Evolutionary conservation across 2,329 filamentous ascomycete genomes (phyloP).

Genomic region (Tolypocladium amazonense): DNA sequence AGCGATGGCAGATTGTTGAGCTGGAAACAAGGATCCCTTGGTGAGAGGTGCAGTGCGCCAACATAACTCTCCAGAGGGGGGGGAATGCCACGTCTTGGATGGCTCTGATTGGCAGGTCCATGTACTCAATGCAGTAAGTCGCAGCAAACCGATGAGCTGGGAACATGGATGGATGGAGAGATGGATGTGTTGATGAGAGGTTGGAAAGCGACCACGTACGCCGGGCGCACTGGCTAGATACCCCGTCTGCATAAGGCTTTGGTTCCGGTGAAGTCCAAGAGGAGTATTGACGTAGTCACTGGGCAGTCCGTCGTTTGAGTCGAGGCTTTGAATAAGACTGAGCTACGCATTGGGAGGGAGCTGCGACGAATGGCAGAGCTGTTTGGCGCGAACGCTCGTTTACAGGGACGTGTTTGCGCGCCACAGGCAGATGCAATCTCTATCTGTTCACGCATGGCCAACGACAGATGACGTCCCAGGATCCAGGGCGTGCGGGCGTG

Average conservation of each 20-base stretch:
- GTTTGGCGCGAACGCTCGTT: neutral
- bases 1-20: neutral
- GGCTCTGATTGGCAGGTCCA: neutral
- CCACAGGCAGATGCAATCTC: neutral
- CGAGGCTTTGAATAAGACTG: neutral
- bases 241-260: neutral
- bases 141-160: neutral
- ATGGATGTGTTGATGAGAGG: neutral
- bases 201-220: neutral
- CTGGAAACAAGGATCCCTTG: neutral
- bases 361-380: neutral
- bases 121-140: neutral
- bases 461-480: neutral
- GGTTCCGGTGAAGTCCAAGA: neutral
- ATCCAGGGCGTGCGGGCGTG: neutral
- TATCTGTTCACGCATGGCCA: neutral
- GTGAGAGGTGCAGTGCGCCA: neutral
- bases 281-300: neutral
- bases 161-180: neutral
- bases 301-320: neutral
- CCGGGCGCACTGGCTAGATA: neutral
- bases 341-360: neutral
- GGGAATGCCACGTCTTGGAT: neutral
- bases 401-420: neutral
- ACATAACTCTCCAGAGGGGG: neutral